Base-by-base conservation (phyloP, 345 rosid species). In the Sisymbrium altissimum region DNA sequence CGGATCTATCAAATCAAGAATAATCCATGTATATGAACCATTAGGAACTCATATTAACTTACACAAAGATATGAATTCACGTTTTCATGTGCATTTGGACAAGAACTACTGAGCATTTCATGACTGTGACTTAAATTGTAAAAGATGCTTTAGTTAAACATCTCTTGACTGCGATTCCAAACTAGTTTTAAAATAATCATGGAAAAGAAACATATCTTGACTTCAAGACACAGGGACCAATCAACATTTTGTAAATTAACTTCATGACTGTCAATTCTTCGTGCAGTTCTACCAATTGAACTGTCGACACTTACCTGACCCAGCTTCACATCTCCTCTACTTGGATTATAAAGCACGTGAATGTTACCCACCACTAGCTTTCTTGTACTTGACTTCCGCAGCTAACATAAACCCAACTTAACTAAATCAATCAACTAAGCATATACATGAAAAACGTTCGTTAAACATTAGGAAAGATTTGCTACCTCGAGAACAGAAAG, bases 401-500 rank as follows among this genome's bases (percentile, higher is more conserved):
- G 84, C 97, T 89, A 76, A 81, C 84, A 81, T 82, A 64, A 79
- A 75, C n/a, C n/a, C 53, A 9, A 40, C 25, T 9, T 41, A 63
- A 41, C 64, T 57, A 68, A 78, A 82, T 92, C 79, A 88, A 72
- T 73, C 27, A 72, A 40, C 52, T 23, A 63, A 53, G 66, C 33
- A 54, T 3, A 43, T 33, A 52, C 10, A 68, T 32, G 29, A 33
- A 23, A 50, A 21, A 18, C 3, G 17, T 38, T 14, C 0, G 6
- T 12, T 2, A 27, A 29, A 43, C 19, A 46, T 25, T 66, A 2
- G 50, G 8, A 70, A 9, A 30, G 53, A 58, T 61, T 49, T 44
- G 66, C 52, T 79, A 89, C 94, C 97, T 86, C 89, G 70, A 92
- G 88, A 72, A 85, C 93, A 36, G 78, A 80, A 72, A 92, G 86